A percentile compares a stretch with the other conserved stretches of the same genome.
Evolutionary conservation across 2,329 filamentous ascomycete genomes (phyloP).

Genomic region (Mariannaea sp.): DNA sequence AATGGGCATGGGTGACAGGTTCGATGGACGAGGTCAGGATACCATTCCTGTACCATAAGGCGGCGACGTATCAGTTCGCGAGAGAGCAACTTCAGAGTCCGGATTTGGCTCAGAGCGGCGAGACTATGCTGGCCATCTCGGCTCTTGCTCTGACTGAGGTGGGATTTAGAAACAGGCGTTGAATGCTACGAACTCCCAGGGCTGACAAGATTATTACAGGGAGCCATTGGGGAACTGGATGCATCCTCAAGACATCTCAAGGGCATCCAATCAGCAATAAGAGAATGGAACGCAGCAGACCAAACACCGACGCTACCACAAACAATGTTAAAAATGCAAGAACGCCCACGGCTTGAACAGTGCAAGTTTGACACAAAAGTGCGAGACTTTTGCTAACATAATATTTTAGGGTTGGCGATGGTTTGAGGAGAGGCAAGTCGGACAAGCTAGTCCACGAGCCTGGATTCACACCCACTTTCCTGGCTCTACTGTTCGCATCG

Average conservation of each 20-base stretch:
- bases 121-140: constrained; percentile 50
- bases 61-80: constrained; percentile 53
- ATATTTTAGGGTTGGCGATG: constrained; percentile 47
- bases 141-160: constrained; percentile 52
- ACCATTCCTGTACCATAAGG: constrained; percentile 53
- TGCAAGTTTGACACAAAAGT: too few relatives aligned
- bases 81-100: constrained; percentile 48
- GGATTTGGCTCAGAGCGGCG: constrained; percentile 46
- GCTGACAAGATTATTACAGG: constrained; percentile 38
- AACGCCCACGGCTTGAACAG: neutral
- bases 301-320: constrained; percentile 44
- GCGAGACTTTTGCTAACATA: constrained; percentile 20
- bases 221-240: constrained; percentile 49
- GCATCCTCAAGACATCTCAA: constrained; percentile 50
- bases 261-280: constrained; percentile 42
- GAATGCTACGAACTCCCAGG: neutral
- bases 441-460: constrained; percentile 47
- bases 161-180: constrained; percentile 11
- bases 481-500: constrained; percentile 51
- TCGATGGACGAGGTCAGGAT: constrained; percentile 51
- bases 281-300: constrained; percentile 28
- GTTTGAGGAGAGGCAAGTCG: constrained; percentile 46
- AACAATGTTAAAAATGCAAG: constrained; percentile 50
- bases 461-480: constrained; percentile 51
- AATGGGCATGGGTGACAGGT: constrained; percentile 53